Evolutionary conservation across 208 protist genomes (phyloP), one percentile per base, ranked within the genome.

Genomic region (Crithidia fasciculata): DNA sequence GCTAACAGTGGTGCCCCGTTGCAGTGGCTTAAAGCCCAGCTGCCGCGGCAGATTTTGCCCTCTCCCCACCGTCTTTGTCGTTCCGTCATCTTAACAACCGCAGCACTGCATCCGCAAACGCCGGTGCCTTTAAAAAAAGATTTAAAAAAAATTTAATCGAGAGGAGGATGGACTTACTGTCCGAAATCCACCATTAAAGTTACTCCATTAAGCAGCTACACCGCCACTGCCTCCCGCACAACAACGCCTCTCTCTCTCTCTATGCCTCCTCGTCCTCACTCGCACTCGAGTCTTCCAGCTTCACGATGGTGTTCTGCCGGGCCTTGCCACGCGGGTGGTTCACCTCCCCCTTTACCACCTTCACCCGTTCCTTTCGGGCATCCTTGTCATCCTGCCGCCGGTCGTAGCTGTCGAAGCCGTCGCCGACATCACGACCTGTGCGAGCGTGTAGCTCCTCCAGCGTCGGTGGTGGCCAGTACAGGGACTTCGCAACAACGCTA

Each of bases 321-420:
- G 79, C 68, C 81, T 94, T 93, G 13, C 91, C 91, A 12, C 91
- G 86, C 6, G 91, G 91, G 79, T 96, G 91, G 63, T 94, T 93
- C 12, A 96, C 68, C 58, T 94, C 91, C 5, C 91, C 91, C 64
- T 90, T 89, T 12, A 92, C 78, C 16, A 91, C 61, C 71, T 86
- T 91, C 10, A 69, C 57, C 8, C 76, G 78, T 67, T 87, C 88
- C 63, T 77, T 76, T 28, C 84, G 82, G 2, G 91, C 88, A 50
- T 47, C 36, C 57, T 76, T 76, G 50, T 96, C 91, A 58, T 96
- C 91, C 28, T 82, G 85, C 19, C 85, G 81, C 3, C 91, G 82
- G 71, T 96, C 89, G 73, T 96, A 96, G 36, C 75, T 50, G 81
- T 96, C 91, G 49, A 96, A 93, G 63, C 88, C 88, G 45, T 96